phyloP scores from a whole-genome alignment of 352 stramenopile genomes.

The Phytopythium oedochilum region DNA sequence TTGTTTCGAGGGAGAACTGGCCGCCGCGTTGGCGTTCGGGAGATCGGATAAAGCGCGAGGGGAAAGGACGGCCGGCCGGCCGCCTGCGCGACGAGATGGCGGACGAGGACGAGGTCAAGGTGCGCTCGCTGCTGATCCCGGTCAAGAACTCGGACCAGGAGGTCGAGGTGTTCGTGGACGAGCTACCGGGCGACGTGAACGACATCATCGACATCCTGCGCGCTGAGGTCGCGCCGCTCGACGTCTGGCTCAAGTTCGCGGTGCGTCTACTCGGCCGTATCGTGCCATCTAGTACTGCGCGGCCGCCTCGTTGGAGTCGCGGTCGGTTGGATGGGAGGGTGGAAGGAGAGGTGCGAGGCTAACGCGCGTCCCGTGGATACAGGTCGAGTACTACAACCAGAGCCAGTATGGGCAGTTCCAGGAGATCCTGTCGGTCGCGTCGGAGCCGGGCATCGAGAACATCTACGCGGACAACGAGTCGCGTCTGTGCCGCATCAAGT shows the following conservation, averaged over 20 bases:
- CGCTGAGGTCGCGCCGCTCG: conserved; percentile 86
- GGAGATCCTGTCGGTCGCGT: conserved; percentile 80
- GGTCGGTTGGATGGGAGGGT: no score
- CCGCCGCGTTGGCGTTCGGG: no score
- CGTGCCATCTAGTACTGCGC: no score
- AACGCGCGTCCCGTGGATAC: background rate
- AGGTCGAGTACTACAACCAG: conserved; percentile 90
- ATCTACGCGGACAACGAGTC: conserved; percentile 88
- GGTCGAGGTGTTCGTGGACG: conserved; percentile 89
- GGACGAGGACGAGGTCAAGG: conserved; percentile 35
- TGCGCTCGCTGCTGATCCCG: conserved; percentile 83
- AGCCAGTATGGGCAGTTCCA: conserved; percentile 76
- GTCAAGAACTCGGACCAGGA: conserved; percentile 88
- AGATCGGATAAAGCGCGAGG: background rate
- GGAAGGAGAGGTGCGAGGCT: background rate
- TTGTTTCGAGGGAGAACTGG: background rate
- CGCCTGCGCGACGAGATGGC: conserved; percentile 9
- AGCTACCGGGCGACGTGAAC: conserved; percentile 88
- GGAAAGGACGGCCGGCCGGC: background rate
- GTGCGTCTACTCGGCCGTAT: conserved; percentile 27
- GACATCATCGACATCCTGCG: conserved; percentile 91
- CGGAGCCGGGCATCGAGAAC: conserved; percentile 79
- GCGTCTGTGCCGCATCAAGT: conserved; percentile 85
- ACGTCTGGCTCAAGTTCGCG: conserved; percentile 90
- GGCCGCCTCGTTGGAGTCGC: no score